Conservation (phyloP, 345 rosid species). For the Abelmoschus esculentus region DNA sequence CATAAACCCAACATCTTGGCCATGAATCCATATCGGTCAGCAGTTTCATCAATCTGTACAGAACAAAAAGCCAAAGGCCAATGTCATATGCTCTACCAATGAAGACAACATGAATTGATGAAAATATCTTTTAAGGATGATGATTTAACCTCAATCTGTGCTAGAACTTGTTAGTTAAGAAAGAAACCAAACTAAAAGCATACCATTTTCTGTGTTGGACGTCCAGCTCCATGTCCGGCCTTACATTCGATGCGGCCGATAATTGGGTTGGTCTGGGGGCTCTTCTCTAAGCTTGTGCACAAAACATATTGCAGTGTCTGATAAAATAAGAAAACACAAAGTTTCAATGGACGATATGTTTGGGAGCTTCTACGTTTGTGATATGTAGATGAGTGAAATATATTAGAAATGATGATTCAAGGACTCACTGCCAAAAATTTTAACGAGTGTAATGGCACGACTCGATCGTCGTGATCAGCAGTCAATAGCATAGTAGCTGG, state of each 20-base stretch:
- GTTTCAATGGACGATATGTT: background rate
- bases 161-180: background rate
- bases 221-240: constrained; percentile 95
- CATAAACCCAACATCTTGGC: constrained; percentile 42
- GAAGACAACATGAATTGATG: background rate
- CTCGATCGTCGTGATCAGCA: constrained; percentile 69
- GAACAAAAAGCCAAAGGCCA: background rate
- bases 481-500: constrained; percentile 68
- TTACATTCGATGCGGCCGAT: constrained; percentile 62
- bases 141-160: background rate
- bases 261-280: constrained; percentile 66
- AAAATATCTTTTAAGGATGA: background rate
- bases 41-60: constrained; percentile 49
- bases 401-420: background rate
- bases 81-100: background rate
- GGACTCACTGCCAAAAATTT: constrained; percentile 50
- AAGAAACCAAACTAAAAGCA: background rate
- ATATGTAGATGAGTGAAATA: background rate
- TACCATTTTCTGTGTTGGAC: constrained; percentile 80
- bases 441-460: constrained; percentile 18
- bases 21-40: constrained; percentile 55
- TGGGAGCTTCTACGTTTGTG: background rate
- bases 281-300: constrained; percentile 53
- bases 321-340: background rate
- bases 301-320: constrained; percentile 61